Evolutionary conservation across 2,329 filamentous ascomycete genomes (phyloP).

Genomic region (Fusarium musae): DNA sequence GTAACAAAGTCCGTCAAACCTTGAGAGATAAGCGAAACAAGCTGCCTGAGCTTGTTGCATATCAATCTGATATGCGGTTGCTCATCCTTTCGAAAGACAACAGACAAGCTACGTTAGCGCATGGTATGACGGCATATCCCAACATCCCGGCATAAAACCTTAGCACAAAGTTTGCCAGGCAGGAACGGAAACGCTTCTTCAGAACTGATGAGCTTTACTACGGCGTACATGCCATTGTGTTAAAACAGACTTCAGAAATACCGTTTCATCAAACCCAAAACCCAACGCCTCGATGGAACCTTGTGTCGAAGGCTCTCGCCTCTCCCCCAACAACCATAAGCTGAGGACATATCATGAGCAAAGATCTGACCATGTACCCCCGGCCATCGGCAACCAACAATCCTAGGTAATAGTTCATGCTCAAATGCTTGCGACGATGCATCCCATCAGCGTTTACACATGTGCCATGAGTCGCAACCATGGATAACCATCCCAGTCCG

Average conservation of each 20-base stretch:
- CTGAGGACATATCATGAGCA: conserved; percentile 1
- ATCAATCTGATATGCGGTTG: neutral
- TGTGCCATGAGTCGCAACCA: conserved; percentile 24
- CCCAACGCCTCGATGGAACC: neutral
- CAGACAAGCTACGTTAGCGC: neutral
- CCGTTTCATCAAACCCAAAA: neutral
- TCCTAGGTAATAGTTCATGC: conserved; percentile 15
- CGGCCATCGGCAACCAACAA: conserved; percentile 3
- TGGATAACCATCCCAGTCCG: conserved; percentile 1
- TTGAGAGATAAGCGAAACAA: conserved; percentile 25
- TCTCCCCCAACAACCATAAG: neutral
- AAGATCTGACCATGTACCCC: neutral
- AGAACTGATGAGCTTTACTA: neutral
- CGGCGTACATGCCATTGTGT: neutral
- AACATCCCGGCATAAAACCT: conserved; percentile 6
- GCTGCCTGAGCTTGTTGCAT: conserved; percentile 9
- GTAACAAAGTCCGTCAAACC: neutral
- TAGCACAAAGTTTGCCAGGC: neutral
- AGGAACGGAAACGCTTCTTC: neutral
- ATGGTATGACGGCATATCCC: conserved; percentile 25
- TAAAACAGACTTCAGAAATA: conserved; percentile 1
- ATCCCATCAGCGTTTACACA: conserved; percentile 9
- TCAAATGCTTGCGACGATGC: conserved; percentile 2
- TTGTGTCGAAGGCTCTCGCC: neutral
- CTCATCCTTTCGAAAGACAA: neutral